phyloP scores from a whole-genome alignment of 805 yeast species.

The Wickerhamomyces bovis region DNA sequence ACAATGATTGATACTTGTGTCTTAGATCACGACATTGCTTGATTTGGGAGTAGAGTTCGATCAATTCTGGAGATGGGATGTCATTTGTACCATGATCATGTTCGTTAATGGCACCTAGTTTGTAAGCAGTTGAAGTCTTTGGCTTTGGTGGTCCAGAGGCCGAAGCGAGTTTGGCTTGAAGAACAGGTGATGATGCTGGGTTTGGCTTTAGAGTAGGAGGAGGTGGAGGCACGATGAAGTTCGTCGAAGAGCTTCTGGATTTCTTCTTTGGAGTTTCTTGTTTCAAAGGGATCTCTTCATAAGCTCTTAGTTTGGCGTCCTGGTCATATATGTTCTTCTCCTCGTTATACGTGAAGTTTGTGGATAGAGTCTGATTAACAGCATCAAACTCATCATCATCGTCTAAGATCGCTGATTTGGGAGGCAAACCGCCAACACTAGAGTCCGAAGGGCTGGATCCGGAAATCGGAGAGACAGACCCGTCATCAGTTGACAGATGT shows the following conservation, averaged over 20 bases:
- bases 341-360: constrained; percentile 61
- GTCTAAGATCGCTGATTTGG: neutral
- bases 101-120: constrained; percentile 40
- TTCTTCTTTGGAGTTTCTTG: constrained; percentile 27
- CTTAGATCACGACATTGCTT: constrained; percentile 66
- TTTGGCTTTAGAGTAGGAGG: constrained; percentile 28
- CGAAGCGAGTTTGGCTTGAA: constrained; percentile 1
- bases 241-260: constrained; percentile 30
- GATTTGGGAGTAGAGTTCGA: constrained; percentile 57
- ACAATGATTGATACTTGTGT: constrained; percentile 63
- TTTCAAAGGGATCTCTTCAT: constrained; percentile 29
- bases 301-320: constrained; percentile 59
- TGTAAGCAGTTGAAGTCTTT: constrained; percentile 27
- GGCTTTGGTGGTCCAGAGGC: constrained; percentile 2
- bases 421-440: neutral
- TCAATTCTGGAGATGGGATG: constrained; percentile 60
- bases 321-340: constrained; percentile 59
- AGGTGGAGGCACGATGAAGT: constrained; percentile 32
- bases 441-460: neutral
- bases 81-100: constrained; percentile 48
- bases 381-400: constrained; percentile 17
- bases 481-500: neutral
- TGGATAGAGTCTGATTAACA: constrained; percentile 27
- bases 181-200: constrained; percentile 16
- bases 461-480: neutral